Evolutionary conservation across 345 rosid genomes (phyloP).

Genomic region (Jatropha curcas): DNA sequence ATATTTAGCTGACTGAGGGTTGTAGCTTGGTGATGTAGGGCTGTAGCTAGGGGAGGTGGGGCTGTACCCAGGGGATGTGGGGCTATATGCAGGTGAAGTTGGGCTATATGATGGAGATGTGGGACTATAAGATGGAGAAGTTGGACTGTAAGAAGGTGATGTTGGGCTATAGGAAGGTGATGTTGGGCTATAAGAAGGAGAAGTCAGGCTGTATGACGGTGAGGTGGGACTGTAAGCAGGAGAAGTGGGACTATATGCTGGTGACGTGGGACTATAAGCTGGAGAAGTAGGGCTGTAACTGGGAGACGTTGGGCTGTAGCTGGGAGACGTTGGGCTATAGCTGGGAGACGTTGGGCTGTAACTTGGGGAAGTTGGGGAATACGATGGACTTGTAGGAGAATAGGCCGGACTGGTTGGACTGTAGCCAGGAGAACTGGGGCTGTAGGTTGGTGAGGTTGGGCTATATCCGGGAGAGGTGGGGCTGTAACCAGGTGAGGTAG

Average conservation of each 20-base stretch:
- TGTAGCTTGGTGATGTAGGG: constrained; percentile 46
- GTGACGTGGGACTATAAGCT: constrained; percentile 77
- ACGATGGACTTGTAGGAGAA: constrained; percentile 62
- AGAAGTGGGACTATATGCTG: constrained; percentile 78
- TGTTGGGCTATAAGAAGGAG: constrained; percentile 72
- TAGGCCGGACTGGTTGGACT: constrained; percentile 89
- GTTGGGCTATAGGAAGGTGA: constrained; percentile 87
- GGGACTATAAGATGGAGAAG: constrained; percentile 81
- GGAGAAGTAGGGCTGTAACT: constrained; percentile 83
- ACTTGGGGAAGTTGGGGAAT: constrained; percentile 48
- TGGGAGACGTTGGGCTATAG: constrained; percentile 69
- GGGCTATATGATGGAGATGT: constrained; percentile 90
- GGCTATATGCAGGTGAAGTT: constrained; percentile 72
- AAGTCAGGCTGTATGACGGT: constrained; percentile 70
- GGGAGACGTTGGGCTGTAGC: constrained; percentile 82
- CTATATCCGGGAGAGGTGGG: constrained; percentile 84
- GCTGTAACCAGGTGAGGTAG: constrained; percentile 80
- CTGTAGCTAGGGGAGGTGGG: constrained; percentile 31
- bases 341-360: constrained; percentile 63
- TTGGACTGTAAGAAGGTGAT: constrained; percentile 79
- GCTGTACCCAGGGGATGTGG: constrained; percentile 65
- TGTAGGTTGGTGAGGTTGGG: constrained; percentile 86
- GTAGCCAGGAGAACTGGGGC: constrained; percentile 84
- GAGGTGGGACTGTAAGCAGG: constrained; percentile 80
- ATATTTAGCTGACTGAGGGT: constrained; percentile 81